These are phyloP conservation scores for Yamadazyma insecticola DNA, from an alignment of 805 yeast species.

Conservation along the genomic window DNA sequence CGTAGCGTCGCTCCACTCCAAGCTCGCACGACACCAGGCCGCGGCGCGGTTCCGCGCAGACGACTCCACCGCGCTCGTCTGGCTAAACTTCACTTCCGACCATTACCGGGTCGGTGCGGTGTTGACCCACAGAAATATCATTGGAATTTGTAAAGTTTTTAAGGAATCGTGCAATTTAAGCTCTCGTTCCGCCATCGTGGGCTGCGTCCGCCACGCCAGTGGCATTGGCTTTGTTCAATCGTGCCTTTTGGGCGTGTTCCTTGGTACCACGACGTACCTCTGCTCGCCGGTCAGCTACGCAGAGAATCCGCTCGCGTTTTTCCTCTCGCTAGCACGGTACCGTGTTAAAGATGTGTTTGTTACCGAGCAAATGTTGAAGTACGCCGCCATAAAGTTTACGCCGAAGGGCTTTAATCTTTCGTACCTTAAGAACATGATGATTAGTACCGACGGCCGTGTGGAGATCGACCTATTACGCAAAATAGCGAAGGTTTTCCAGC, in stretches of 20 bases:
- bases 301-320: constrained; percentile 67
- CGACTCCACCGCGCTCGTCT: constrained; percentile 50
- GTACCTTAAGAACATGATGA: constrained; percentile 75
- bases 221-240: constrained; percentile 90
- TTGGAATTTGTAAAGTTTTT: constrained; percentile 80
- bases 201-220: constrained; percentile 77
- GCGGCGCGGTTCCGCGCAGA: constrained; percentile 34
- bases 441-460: constrained; percentile 74
- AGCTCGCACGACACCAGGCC: constrained; percentile 40
- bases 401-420: constrained; percentile 61
- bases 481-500: constrained; percentile 58
- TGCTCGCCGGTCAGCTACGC: constrained; percentile 77
- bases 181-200: constrained; percentile 67
- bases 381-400: constrained; percentile 57
- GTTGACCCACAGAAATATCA: constrained; percentile 56
- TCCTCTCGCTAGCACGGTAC: constrained; percentile 63
- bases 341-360: constrained; percentile 83
- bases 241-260: constrained; percentile 75
- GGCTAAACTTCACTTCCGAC: constrained; percentile 72
- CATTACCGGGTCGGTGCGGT: constrained; percentile 57
- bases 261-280: constrained; percentile 82
- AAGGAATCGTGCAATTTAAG: constrained; percentile 89
- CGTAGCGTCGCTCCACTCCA: constrained; percentile 37
- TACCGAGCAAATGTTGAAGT: constrained; percentile 76
- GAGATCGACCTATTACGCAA: constrained; percentile 52